phyloP scores from a whole-genome alignment of 768 basidiomycete species.

The Phlegmacium glaucopus region DNA sequence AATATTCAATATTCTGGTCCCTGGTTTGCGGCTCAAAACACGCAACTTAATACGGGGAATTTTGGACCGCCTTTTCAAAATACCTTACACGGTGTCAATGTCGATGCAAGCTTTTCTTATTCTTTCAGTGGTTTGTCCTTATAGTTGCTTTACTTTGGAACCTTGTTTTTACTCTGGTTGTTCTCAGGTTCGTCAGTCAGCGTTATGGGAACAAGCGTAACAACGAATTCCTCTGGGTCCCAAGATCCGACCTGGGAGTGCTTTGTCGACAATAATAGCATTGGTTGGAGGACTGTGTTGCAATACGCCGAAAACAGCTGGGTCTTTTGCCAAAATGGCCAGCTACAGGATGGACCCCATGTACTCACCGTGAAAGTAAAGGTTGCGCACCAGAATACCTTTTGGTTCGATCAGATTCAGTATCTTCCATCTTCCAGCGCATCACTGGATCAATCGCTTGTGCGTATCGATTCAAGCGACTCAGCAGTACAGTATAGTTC shows the following conservation, averaged over 20 bases:
- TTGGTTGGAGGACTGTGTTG: constrained; percentile 6
- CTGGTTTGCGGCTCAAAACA: constrained; percentile 11
- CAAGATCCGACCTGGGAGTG: constrained; percentile 24
- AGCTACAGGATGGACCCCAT: constrained; percentile 17
- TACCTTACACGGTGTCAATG: constrained; percentile 16
- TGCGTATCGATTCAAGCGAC: constrained; percentile 13
- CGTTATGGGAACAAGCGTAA: constrained; percentile 18
- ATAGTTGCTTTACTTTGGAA: constrained; percentile 4
- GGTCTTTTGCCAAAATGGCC: constrained; percentile 14
- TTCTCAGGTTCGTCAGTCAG: constrained; percentile 8
- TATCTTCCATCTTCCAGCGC: constrained; percentile 17
- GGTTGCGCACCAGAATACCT: constrained; percentile 14
- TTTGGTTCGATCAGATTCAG: constrained; percentile 27
- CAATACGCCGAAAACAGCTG: constrained; percentile 16
- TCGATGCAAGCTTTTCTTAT: constrained; percentile 14
- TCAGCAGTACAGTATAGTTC: constrained; percentile 16
- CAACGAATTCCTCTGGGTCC: constrained; percentile 6
- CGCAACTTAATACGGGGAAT: constrained; percentile 9
- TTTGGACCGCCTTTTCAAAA: constrained; percentile 15
- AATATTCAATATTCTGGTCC: constrained; percentile 19
- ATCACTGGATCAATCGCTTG: constrained; percentile 10
- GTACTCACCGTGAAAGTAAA: constrained; percentile 19
- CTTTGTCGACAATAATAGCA: constrained; percentile 19
- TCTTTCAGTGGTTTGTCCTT: constrained; percentile 9
- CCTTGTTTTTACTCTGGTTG: neutral